Conservation (phyloP, 495 filamentous ascomycete species). For the Xylaria intraflava region DNA sequence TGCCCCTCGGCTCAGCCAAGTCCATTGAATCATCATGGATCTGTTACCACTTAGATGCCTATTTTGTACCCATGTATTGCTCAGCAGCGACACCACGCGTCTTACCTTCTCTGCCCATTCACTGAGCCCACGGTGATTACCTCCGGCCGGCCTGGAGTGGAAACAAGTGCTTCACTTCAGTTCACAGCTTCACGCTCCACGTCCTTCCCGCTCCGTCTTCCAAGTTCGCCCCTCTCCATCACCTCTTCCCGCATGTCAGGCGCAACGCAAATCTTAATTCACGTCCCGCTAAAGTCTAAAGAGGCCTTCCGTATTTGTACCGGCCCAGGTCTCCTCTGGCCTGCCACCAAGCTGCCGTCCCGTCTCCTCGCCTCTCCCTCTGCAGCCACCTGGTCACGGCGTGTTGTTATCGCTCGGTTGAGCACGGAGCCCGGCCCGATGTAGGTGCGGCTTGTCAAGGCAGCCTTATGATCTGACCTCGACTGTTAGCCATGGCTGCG, state of each 20-base stretch:
- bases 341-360: conserved; percentile 1
- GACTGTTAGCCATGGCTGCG: conserved; percentile 9
- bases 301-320: not conserved
- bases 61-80: no score
- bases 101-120: no score
- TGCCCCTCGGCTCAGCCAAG: conserved; percentile 2
- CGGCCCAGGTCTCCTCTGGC: not conserved
- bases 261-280: not conserved
- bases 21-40: conserved; percentile 15
- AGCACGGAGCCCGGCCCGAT: not conserved
- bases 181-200: no score
- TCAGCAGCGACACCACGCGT: no score
- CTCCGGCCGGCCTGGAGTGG: no score
- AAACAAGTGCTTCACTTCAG: no score
- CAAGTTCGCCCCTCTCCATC: no score
- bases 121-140: no score
- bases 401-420: not conserved
- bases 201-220: not conserved
- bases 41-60: no score
- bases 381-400: conserved; percentile 2
- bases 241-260: no score
- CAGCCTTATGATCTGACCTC: conserved; percentile 22
- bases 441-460: conserved; percentile 12
- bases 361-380: not conserved
- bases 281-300: not conserved